These are phyloP conservation scores for Sclerotiophoma versabilis DNA, from an alignment of 2,329 filamentous ascomycete species.

Conservation along the genomic window DNA sequence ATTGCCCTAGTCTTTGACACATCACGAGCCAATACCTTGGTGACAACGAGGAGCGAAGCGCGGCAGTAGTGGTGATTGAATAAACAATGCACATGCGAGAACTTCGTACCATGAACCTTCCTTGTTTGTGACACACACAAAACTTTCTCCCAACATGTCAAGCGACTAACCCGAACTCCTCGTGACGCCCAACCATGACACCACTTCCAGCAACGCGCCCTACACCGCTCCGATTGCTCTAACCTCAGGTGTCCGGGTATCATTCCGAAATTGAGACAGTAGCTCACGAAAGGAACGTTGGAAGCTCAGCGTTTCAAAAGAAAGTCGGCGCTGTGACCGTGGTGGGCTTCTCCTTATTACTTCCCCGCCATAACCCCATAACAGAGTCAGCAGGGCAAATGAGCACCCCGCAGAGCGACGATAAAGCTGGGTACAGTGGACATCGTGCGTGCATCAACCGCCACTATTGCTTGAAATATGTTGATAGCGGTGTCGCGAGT, in stretches of 20 bases:
- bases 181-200: neutral
- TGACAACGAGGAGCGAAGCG: neutral
- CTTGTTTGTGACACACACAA: constrained; percentile 3
- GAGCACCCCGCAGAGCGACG: constrained; percentile 14
- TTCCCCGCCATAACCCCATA: constrained; percentile 22
- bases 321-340: neutral
- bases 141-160: neutral
- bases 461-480: constrained; percentile 24
- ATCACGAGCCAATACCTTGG: too few species aligned
- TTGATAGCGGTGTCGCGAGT: constrained; percentile 15
- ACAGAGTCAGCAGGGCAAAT: constrained; percentile 14
- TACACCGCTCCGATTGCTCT: constrained; percentile 6
- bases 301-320: constrained; percentile 2
- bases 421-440: constrained; percentile 20
- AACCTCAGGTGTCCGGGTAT: constrained; percentile 4
- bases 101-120: neutral
- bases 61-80: neutral
- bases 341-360: constrained; percentile 6
- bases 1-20: too few species aligned
- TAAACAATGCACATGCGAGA: neutral
- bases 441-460: constrained; percentile 27
- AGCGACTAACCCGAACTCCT: neutral
- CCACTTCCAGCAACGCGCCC: constrained; percentile 6
- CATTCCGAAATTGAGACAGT: constrained; percentile 5
- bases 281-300: neutral